Percentiles rank a stretch among this genome's conserved stretches.
Evolutionary conservation across 345 rosid genomes (phyloP).

Genomic region (Orychophragmus violaceus): DNA sequence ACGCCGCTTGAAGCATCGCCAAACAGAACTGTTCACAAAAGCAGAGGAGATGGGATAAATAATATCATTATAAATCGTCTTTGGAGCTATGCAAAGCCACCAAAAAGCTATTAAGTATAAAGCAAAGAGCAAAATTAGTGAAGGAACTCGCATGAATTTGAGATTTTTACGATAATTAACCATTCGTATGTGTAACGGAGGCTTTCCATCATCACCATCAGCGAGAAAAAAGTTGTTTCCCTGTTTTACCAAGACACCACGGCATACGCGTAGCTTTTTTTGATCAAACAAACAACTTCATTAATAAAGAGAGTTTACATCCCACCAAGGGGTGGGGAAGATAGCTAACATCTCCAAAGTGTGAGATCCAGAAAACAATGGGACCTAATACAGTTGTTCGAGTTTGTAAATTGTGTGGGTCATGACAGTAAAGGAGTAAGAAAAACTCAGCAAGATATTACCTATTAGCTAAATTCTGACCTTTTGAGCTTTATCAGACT

Average conservation of each 20-base stretch:
- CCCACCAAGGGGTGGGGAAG: too few relatives aligned
- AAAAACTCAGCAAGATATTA: too few relatives aligned
- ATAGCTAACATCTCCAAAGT: constrained; percentile 57
- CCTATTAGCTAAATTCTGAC: too few relatives aligned
- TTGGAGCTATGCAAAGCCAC: neutral
- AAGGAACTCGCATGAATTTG: constrained; percentile 66
- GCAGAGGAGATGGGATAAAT: too few relatives aligned
- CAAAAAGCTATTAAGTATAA: neutral
- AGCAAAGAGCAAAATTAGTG: neutral
- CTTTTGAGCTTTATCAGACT: too few relatives aligned
- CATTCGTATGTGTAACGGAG: constrained; percentile 80
- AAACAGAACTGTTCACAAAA: too few relatives aligned
- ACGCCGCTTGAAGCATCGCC: constrained; percentile 64
- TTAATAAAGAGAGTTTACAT: too few relatives aligned
- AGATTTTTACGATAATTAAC: constrained; percentile 53
- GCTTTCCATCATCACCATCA: constrained; percentile 48
- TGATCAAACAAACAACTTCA: too few relatives aligned
- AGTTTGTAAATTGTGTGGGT: too few relatives aligned
- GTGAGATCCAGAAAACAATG: constrained; percentile 55
- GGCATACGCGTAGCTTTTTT: constrained; percentile 45
- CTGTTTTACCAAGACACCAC: constrained; percentile 71
- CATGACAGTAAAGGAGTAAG: too few relatives aligned
- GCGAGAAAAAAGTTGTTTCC: constrained; percentile 72
- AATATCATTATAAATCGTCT: neutral
- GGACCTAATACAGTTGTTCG: constrained; percentile 45